Conservation (phyloP, 1,284 basidiomycete genomes). For the Veloporphyrellus conicus region DNA sequence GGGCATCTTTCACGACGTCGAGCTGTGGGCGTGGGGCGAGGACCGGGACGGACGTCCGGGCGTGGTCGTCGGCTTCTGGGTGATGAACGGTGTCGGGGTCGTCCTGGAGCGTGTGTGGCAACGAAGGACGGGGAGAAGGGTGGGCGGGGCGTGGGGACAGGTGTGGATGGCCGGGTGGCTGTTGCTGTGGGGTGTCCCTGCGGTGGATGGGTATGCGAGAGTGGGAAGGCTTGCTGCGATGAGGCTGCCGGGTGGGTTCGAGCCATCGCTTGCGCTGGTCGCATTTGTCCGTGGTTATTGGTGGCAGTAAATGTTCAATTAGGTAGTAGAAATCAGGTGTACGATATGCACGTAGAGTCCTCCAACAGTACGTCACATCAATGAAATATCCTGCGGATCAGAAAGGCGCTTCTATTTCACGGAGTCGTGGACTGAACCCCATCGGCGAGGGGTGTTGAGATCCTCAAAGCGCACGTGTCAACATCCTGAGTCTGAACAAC, state of each 20-base stretch:
- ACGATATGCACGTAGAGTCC: too few species aligned
- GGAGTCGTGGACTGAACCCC: too few species aligned
- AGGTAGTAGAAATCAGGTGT: too few species aligned
- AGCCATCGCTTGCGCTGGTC: slow-evolving; percentile 13
- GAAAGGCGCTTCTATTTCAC: too few species aligned
- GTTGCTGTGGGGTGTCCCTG: slow-evolving; percentile 41
- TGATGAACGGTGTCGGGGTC: slow-evolving; percentile 53
- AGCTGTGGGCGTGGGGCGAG: slow-evolving; percentile 50
- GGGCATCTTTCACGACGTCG: slow-evolving; percentile 52
- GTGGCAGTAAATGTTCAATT: not conserved
- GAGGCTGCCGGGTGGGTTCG: slow-evolving; percentile 11
- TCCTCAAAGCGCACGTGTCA: too few species aligned
- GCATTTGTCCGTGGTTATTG: not conserved
- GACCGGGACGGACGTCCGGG: slow-evolving; percentile 45
- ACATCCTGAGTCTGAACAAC: too few species aligned
- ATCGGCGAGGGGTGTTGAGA: too few species aligned
- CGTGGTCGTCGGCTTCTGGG: slow-evolving; percentile 48
- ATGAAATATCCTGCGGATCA: too few species aligned
- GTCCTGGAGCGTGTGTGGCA: slow-evolving; percentile 47
- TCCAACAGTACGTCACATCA: too few species aligned
- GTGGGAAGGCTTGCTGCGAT: slow-evolving; percentile 32
- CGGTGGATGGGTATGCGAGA: slow-evolving; percentile 48
- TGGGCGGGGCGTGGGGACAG: slow-evolving; percentile 44
- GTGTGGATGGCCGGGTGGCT: slow-evolving; percentile 50
- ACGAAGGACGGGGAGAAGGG: slow-evolving; percentile 36